Percentiles rank a stretch among this genome's conserved stretches.
phyloP scores from a whole-genome alignment of 2,329 filamentous ascomycete genomes.

The Colletotrichum sp. region DNA sequence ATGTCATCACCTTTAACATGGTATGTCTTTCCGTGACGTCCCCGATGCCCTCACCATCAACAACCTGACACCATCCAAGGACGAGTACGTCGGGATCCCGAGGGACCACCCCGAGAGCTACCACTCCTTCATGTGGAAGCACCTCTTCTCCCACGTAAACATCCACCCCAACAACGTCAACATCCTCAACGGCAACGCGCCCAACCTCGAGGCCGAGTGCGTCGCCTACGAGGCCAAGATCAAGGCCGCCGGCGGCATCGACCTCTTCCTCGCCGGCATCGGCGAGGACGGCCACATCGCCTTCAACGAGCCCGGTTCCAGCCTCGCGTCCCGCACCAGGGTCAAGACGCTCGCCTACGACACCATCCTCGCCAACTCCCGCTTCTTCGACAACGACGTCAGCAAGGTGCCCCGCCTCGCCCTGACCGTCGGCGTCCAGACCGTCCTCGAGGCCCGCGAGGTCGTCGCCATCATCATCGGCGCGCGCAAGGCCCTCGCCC shows the following conservation, averaged over 20 bases:
- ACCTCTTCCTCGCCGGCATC: slow-evolving; percentile 85
- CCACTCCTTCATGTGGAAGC: slow-evolving; percentile 92
- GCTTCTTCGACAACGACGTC: slow-evolving; percentile 81
- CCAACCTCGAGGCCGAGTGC: slow-evolving; percentile 78
- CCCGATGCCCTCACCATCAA: not conserved
- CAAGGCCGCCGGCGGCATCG: slow-evolving; percentile 76
- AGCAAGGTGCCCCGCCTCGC: slow-evolving; percentile 80
- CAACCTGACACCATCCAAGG: slow-evolving; percentile 47
- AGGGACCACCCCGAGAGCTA: slow-evolving; percentile 86
- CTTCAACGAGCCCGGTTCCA: slow-evolving; percentile 89
- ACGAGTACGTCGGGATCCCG: slow-evolving; percentile 86
- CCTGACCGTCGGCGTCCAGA: slow-evolving; percentile 84
- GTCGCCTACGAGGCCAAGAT: slow-evolving; percentile 82
- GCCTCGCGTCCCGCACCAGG: slow-evolving; percentile 76
- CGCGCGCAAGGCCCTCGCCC: slow-evolving; percentile 78
- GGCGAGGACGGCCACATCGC: slow-evolving; percentile 88
- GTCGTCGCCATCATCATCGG: slow-evolving; percentile 85
- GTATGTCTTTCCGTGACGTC: slow-evolving; percentile 43
- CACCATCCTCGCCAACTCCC: slow-evolving; percentile 83
- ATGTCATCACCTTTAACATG: slow-evolving; percentile 95
- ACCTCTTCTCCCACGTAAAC: slow-evolving; percentile 88
- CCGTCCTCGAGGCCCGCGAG: slow-evolving; percentile 80
- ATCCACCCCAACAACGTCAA: slow-evolving; percentile 83
- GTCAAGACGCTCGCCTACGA: slow-evolving; percentile 90
- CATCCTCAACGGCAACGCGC: slow-evolving; percentile 82